Base-by-base conservation (phyloP, 1,284 basidiomycete genomes). In the Trametes polyzona region DNA sequence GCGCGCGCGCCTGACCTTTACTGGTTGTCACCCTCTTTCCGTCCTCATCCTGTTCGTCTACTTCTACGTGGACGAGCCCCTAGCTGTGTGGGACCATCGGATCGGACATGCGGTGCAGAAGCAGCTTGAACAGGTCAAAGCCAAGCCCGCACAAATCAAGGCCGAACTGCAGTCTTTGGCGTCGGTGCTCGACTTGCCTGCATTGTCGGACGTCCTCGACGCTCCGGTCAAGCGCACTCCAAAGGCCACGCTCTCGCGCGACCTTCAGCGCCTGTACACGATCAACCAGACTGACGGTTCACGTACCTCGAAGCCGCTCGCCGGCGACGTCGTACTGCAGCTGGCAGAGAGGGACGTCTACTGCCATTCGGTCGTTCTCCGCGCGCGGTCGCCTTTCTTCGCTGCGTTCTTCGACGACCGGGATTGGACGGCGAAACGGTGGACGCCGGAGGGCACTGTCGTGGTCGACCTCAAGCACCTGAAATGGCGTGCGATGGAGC, bases 321-420 rank as follows among this genome's bases (percentile, higher is more conserved):
- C 74, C 6, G 81, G 86, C 0, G 95, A 98, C 65, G 85, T 95
- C 3, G 74, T 91, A n/a, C 73, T 99, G 10, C 76, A 83, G 24
- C 76, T 98, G 2, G 79, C 80, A 0, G 95, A 98, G 65, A 76
- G 79, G 46, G 78, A 83, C 4, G 81, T 98, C 0, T 74, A 73
- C 24, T 84, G 83, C 8, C 90, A 97, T 69, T 94, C 95, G 0
- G 71, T 80, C 10, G 72, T 98, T 16, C 78, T 99, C 17, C 82
- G 93, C 2, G 85, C 93, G 0, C 83, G 96, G 2, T 96, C 91
- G 40, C 83, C 86, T 1, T 92, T 98, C 70, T 98, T 98, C 69
- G 77, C 86, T 6, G 83, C 84, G n/a, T 89, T 99, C 71, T 95
- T 96, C 70, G 86, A 87, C 47, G 87, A 95, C 65, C 77, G 80